phyloP scores from a whole-genome alignment of 176 grass and related monocot species.

The sorghum (Sorghum bicolor) region DNA sequence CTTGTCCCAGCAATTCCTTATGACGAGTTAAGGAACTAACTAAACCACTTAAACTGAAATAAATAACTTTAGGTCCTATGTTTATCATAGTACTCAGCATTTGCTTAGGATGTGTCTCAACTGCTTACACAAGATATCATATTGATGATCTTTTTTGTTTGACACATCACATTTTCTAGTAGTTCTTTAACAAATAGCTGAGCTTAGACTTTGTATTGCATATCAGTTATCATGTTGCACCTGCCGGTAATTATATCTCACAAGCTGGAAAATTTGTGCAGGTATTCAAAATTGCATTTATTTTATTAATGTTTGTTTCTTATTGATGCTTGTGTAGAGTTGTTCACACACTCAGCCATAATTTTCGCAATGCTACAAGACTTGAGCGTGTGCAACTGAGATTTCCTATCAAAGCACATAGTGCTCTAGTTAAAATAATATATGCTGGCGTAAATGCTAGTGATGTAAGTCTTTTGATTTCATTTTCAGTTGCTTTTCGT shows the following conservation, averaged over 20 bases:
- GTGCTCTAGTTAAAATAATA: constrained; percentile 88
- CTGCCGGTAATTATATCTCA: constrained; percentile 13
- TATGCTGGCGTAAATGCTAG: constrained; percentile 99
- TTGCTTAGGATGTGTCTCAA: constrained; percentile 2
- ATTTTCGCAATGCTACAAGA: constrained; percentile 86
- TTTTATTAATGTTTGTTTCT: constrained; percentile 25
- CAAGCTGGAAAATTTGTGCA: neutral
- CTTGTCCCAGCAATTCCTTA: constrained; percentile 8
- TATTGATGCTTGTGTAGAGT: constrained; percentile 62
- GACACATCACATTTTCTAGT: neutral
- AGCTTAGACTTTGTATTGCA: constrained; percentile 21
- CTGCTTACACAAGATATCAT: neutral
- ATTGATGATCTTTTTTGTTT: neutral
- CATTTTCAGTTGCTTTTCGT: constrained; percentile 10
- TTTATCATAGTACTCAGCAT: constrained; percentile 7
- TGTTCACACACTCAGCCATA: constrained; percentile 89
- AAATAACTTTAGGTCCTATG: neutral
- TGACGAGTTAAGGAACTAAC: neutral
- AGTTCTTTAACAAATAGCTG: constrained; percentile 9
- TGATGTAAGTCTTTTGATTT: constrained; percentile 66
- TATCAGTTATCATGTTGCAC: neutral
- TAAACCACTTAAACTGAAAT: constrained; percentile 8
- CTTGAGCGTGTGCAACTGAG: constrained; percentile 60
- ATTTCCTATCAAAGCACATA: constrained; percentile 68
- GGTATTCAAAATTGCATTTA: constrained; percentile 2